Evolutionary conservation across 345 rosid genomes (phyloP), one percentile per base, ranked within the genome.

Genomic region (Arabis hirsuta): DNA sequence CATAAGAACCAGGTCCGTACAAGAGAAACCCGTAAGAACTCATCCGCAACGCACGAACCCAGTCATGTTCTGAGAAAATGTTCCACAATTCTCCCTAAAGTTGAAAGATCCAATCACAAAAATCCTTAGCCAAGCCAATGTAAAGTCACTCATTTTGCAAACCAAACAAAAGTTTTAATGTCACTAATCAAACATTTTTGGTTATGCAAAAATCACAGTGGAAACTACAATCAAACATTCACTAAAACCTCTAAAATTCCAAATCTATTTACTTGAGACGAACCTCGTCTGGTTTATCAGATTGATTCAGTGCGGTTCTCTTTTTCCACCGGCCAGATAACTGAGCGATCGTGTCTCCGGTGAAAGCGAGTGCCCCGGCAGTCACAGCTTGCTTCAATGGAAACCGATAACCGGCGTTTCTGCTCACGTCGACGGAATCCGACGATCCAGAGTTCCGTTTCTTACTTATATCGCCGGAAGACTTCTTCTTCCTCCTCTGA

Each of bases 1-100:
- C 87, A 81, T 83, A 86, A 47, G 96, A 91, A 81, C 97, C 96
- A 46, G 98, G 98, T 0, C 97, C 98, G 60, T 91, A 94, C 12
- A 91, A 65, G 26, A 94, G 82, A 80, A 91, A 91, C 39, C 98
- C 98, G 67, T 94, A 94, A 45, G 97, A 85, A 73, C 88, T 70
- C 97, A 94, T 94, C 77, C 97, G 78, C 75, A 91, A 71, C 43
- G 98, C 89, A 64, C 97, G 95, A 20, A 83, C 50, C 96, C 91
- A 91, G 62, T 94, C 97, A 81, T 94, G 97, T 55, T 84, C 80
- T 12, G 81, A 72, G 78, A 94, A 69, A 60, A 81, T 27, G 45
- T 41, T 67, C 80, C 69, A 55, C 78, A 70, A 27, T 16, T 80
- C 70, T 38, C 80, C 87, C 97, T 87, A 74, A 53, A 36, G 46